Evolutionary conservation across 805 yeast genomes (phyloP).

Genomic region (Kodamaea fukazawae): DNA sequence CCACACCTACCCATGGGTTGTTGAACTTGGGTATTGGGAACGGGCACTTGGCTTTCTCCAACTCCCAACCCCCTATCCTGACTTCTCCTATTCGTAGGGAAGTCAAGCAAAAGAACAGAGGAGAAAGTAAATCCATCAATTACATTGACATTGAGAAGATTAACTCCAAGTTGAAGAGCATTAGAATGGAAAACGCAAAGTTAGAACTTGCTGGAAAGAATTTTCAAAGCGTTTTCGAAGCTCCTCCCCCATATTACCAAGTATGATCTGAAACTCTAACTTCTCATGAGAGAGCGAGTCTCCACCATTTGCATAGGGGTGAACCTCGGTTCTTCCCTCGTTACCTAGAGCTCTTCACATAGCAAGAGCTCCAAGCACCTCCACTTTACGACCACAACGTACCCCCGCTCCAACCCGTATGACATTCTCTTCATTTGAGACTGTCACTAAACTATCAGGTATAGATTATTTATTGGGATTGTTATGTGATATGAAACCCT

Average conservation of each 20-base stretch:
- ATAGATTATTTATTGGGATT: too few species aligned
- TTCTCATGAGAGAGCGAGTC: too few species aligned
- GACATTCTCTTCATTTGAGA: too few species aligned
- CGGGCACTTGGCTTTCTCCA: constrained; percentile 31
- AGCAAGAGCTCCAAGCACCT: too few species aligned
- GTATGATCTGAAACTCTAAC: constrained; percentile 5
- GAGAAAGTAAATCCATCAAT: constrained; percentile 21
- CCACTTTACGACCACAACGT: too few species aligned
- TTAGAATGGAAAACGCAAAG: constrained; percentile 13
- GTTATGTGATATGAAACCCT: too few species aligned
- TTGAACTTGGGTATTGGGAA: constrained; percentile 40
- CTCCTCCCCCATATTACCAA: constrained; percentile 27
- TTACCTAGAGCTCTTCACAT: too few species aligned
- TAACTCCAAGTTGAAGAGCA: constrained; percentile 21
- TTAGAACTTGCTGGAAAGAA: constrained; percentile 8
- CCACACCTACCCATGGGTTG: constrained; percentile 13
- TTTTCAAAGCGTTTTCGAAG: constrained; percentile 10
- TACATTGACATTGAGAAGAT: constrained; percentile 27
- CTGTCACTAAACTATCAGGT: too few species aligned
- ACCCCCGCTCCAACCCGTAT: too few species aligned
- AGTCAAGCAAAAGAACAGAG: constrained; percentile 11
- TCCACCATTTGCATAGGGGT: too few species aligned
- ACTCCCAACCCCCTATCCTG: constrained; percentile 18
- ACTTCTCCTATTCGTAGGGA: constrained; percentile 29
- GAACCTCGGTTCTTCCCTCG: too few species aligned